Conservation (phyloP, 352 stramenopile species). For the Aphanomyces stellatus region DNA sequence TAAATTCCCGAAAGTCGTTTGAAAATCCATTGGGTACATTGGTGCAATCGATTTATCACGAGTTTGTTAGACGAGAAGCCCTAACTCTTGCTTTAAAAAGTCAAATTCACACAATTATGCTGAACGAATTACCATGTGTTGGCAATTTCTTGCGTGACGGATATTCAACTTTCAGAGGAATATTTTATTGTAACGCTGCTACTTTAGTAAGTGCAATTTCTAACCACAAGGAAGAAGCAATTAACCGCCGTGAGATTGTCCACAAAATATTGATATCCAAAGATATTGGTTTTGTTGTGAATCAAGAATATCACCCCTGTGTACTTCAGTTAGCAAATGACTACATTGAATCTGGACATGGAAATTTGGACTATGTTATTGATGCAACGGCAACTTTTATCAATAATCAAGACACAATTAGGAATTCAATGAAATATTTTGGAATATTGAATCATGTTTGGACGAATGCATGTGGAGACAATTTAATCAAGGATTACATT, state of each 20-base stretch:
- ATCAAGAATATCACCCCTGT: neutral
- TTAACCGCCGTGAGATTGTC: neutral
- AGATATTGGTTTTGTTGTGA: neutral
- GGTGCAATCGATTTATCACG: neutral
- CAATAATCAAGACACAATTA: neutral
- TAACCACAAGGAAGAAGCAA: neutral
- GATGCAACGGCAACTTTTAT: neutral
- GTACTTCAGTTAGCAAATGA: constrained; percentile 8
- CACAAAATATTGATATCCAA: neutral
- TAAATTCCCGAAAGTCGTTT: neutral
- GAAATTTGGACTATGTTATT: neutral
- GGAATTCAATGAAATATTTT: constrained; percentile 3
- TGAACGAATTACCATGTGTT: neutral
- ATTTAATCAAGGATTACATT: too few species aligned
- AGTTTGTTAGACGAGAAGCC: constrained; percentile 1
- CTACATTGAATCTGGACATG: neutral
- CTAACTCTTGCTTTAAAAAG: neutral
- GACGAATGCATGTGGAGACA: too few species aligned
- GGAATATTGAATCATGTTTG: neutral
- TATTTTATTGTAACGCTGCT: neutral
- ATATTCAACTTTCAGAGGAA: neutral
- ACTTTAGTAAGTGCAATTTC: neutral
- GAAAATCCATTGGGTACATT: neutral
- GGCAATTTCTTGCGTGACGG: neutral
- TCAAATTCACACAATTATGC: neutral